phyloP scores from a whole-genome alignment of 2,329 filamentous ascomycete species.

The Graphilbum sp. region DNA sequence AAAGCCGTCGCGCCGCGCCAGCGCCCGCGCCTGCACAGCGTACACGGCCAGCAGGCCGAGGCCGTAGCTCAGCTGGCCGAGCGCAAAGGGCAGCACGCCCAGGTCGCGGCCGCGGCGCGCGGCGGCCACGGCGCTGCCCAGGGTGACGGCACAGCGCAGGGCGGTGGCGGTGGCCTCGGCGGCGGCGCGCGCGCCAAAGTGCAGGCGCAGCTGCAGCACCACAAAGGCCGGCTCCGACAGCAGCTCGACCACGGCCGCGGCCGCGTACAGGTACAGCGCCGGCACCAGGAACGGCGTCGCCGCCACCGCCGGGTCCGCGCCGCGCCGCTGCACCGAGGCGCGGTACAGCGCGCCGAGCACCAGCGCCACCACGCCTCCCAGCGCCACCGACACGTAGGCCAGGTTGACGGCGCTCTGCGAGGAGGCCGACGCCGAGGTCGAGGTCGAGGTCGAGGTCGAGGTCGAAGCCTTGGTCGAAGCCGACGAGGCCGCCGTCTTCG shows the following conservation, averaged over 20 bases:
- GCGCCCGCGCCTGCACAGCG: constrained; percentile 36
- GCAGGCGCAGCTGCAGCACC: constrained; percentile 64
- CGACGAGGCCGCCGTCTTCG: too few relatives aligned
- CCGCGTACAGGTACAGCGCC: constrained; percentile 37
- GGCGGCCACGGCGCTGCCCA: constrained; percentile 48
- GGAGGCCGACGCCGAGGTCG: constrained; percentile 15
- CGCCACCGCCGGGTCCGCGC: constrained; percentile 8
- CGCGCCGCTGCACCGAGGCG: constrained; percentile 22
- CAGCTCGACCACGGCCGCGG: constrained; percentile 54
- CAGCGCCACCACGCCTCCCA: constrained; percentile 50
- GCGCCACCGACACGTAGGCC: constrained; percentile 58
- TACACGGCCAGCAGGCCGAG: constrained; percentile 55
- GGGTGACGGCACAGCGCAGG: constrained; percentile 58
- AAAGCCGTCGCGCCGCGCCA: constrained; percentile 45
- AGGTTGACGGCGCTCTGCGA: constrained; percentile 76
- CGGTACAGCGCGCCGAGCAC: constrained; percentile 54
- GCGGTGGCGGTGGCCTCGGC: constrained; percentile 77
- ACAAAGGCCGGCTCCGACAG: constrained; percentile 80
- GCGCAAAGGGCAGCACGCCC: constrained; percentile 75
- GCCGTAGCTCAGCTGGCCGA: constrained; percentile 71
- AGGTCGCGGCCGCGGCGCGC: constrained; percentile 28
- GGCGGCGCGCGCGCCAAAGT: constrained; percentile 63
- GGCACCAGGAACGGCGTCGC: constrained; percentile 46
- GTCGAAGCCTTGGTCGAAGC: too few relatives aligned
- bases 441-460: too few relatives aligned